A percentile compares a stretch with the other conserved stretches of the same genome.
These are phyloP conservation scores for Henckelia pumila DNA, from an alignment of 257 asterid species.

Conservation along the genomic window DNA sequence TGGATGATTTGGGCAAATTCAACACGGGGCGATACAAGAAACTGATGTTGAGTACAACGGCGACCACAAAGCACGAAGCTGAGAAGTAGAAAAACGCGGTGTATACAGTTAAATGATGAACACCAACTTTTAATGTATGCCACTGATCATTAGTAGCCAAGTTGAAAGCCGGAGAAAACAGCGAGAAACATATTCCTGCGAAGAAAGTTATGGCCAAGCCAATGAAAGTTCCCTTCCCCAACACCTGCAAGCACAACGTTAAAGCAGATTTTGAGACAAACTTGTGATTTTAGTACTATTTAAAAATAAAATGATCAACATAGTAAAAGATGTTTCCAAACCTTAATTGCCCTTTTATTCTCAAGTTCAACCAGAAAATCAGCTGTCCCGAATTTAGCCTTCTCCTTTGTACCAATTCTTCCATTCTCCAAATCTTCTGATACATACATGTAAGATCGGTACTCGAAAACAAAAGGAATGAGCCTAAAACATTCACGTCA, in stretches of 20 bases:
- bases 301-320: constrained; percentile 4
- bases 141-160: constrained; percentile 91
- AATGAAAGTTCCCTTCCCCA: constrained; percentile 71
- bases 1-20: constrained; percentile 66
- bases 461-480: neutral
- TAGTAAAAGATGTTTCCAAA: constrained; percentile 9
- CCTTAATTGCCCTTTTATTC: constrained; percentile 82
- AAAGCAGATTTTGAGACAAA: neutral
- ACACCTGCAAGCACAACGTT: constrained; percentile 47
- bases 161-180: constrained; percentile 90
- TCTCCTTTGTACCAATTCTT: constrained; percentile 30
- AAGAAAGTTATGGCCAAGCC: constrained; percentile 81
- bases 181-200: constrained; percentile 87
- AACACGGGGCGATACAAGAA: constrained; percentile 71
- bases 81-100: constrained; percentile 96
- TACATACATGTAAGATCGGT: constrained; percentile 1
- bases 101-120: constrained; percentile 76
- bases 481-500: neutral
- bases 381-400: constrained; percentile 81
- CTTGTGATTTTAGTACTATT: neutral
- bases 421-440: constrained; percentile 54
- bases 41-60: constrained; percentile 58
- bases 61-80: constrained; percentile 64
- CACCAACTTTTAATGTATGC: constrained; percentile 58
- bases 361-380: constrained; percentile 76